phyloP scores from a whole-genome alignment of 805 yeast species.

The Blastobotrys mokoenaii region DNA sequence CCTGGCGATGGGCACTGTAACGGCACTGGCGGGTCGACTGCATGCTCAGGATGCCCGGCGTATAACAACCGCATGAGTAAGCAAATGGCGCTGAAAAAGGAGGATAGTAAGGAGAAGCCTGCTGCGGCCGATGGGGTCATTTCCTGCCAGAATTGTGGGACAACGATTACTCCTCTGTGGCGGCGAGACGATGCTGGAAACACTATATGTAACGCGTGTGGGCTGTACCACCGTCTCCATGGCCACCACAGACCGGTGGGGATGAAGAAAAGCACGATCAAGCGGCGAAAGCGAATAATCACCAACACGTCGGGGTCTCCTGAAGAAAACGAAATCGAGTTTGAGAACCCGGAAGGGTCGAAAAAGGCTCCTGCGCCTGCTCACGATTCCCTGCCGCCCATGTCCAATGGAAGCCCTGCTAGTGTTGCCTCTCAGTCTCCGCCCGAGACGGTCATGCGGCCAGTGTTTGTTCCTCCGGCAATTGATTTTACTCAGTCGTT shows the following conservation, averaged over 20 bases:
- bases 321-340: background rate
- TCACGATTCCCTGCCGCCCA: no score
- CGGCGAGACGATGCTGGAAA: slow-evolving; percentile 74
- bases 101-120: background rate
- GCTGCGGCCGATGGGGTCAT: slow-evolving; percentile 36
- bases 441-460: no score
- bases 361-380: background rate
- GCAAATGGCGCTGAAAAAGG: slow-evolving; percentile 5
- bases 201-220: slow-evolving; percentile 86
- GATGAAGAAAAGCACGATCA: slow-evolving; percentile 64
- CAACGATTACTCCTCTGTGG: slow-evolving; percentile 84
- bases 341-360: background rate
- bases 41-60: slow-evolving; percentile 80
- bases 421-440: background rate
- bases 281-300: slow-evolving; percentile 55
- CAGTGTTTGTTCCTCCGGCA: background rate
- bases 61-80: slow-evolving; percentile 50
- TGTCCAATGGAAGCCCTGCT: background rate
- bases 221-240: slow-evolving; percentile 62
- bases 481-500: slow-evolving; percentile 3
- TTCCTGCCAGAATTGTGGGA: slow-evolving; percentile 76
- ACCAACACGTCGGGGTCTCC: slow-evolving; percentile 2
- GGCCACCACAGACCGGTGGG: slow-evolving; percentile 70
- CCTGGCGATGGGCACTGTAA: slow-evolving; percentile 75
- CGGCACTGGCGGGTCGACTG: slow-evolving; percentile 78